Conservation (phyloP, 108 stramenopile genomes). For the Cyclotella atomus region DNA sequence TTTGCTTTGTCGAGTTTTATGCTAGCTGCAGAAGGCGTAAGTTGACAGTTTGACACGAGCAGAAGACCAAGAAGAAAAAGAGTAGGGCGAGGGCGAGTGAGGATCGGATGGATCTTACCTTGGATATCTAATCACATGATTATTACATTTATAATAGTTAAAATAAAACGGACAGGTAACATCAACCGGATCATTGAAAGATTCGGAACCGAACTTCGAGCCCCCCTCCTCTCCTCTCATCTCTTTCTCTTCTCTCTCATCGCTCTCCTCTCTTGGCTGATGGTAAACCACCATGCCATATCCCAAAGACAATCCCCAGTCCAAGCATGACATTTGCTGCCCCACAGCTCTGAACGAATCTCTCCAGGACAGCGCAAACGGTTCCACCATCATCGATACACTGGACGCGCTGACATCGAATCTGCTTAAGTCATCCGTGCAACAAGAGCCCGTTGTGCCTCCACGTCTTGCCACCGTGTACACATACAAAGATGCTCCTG, state of each 20-base stretch:
- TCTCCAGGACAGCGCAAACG: constrained; percentile 2
- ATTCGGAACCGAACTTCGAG: too few relatives aligned
- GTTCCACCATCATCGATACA: neutral
- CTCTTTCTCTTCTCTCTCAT: too few relatives aligned
- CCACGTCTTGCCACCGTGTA: constrained; percentile 55
- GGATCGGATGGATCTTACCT: too few relatives aligned
- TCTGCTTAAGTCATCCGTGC: constrained; percentile 26
- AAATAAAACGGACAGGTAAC: too few relatives aligned
- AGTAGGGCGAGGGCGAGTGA: too few relatives aligned
- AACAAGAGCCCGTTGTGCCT: neutral
- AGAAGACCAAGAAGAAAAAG: too few relatives aligned
- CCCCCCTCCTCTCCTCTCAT: too few relatives aligned
- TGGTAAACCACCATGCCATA: too few relatives aligned
- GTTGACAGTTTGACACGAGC: neutral
- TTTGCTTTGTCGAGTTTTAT: neutral
- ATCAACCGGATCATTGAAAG: too few relatives aligned
- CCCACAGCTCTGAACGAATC: constrained; percentile 25
- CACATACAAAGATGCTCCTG: constrained; percentile 72
- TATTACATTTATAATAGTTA: too few relatives aligned
- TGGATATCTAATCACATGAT: too few relatives aligned
- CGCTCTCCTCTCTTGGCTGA: too few relatives aligned
- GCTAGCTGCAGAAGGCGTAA: neutral
- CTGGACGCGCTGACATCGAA: constrained; percentile 28
- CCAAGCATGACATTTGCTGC: constrained; percentile 51
- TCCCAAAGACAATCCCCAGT: constrained; percentile 37